phyloP scores from a whole-genome alignment of 768 basidiomycete genomes.

The Leccinum longicurvipes region DNA sequence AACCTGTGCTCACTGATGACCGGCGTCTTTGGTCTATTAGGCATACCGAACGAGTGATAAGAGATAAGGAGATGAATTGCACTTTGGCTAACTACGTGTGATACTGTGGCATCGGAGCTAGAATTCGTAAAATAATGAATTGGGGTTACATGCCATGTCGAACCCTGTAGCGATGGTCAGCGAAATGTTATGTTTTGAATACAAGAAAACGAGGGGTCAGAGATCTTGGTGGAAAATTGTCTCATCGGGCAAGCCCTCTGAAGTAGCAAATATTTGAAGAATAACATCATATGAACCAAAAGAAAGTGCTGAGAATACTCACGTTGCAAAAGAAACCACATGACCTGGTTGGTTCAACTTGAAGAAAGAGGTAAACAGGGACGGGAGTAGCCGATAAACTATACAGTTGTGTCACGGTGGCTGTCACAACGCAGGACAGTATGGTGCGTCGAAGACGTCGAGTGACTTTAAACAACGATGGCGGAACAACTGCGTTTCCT shows the following conservation, averaged over 20 bases:
- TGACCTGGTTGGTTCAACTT: neutral
- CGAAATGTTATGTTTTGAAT: neutral
- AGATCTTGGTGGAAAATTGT: conserved; percentile 70
- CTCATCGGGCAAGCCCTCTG: conserved; percentile 58
- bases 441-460: conserved; percentile 21
- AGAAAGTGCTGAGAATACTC: conserved; percentile 9
- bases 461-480: conserved; percentile 46
- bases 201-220: conserved; percentile 37
- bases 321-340: conserved; percentile 6
- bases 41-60: conserved; percentile 14
- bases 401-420: conserved; percentile 64
- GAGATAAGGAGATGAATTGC: neutral
- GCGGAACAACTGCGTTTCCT: conserved; percentile 86
- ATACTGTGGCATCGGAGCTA: neutral
- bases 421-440: conserved; percentile 46
- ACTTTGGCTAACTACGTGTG: neutral
- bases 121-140: too few relatives aligned
- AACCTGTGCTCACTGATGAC: conserved; percentile 58
- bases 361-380: neutral
- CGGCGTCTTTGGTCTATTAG: conserved; percentile 37
- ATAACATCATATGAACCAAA: conserved; percentile 38
- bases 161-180: conserved; percentile 4
- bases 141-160: too few relatives aligned
- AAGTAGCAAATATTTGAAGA: conserved; percentile 65
- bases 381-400: conserved; percentile 43